Percentiles rank a stretch among this genome's conserved stretches.
Conservation (phyloP, 306 rosid genomes). For the Pachyrhizus erosus region DNA sequence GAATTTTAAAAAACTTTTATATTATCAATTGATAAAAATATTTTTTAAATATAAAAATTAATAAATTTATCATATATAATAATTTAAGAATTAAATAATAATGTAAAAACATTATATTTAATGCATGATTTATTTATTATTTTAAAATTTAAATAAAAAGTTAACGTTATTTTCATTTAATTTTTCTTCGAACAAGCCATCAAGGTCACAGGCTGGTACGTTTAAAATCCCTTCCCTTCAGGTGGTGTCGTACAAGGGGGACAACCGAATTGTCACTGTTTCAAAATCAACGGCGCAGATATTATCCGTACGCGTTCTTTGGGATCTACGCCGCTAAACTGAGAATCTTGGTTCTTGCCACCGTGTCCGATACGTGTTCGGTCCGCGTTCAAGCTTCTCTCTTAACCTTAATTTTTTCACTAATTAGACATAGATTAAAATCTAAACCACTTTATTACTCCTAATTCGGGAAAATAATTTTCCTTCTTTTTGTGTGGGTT, state of each 20-base stretch:
- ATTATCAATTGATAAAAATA: too few relatives aligned
- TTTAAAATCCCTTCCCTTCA: too few relatives aligned
- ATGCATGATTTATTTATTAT: too few relatives aligned
- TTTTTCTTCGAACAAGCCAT: too few relatives aligned
- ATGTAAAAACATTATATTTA: too few relatives aligned
- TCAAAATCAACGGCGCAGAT: constrained; percentile 44
- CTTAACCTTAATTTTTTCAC: constrained; percentile 5
- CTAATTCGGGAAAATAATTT: not conserved
- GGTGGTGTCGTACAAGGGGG: not conserved
- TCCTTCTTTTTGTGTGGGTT: not conserved
- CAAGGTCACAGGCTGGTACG: too few relatives aligned
- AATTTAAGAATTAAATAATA: too few relatives aligned
- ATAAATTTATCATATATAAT: too few relatives aligned
- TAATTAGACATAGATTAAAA: constrained; percentile 23
- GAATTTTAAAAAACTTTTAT: too few relatives aligned
- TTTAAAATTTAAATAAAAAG: too few relatives aligned
- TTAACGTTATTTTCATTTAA: too few relatives aligned
- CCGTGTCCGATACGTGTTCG: constrained; percentile 59
- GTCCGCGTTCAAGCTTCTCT: constrained; percentile 14
- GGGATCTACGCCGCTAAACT: constrained; percentile 31
- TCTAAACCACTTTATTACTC: not conserved
- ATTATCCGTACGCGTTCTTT: not conserved
- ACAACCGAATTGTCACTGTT: constrained; percentile 32
- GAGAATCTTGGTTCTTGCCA: constrained; percentile 40
- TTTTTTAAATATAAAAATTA: too few relatives aligned